Conservation (phyloP, 73 alveolate species). For the Stentor roeselii region DNA sequence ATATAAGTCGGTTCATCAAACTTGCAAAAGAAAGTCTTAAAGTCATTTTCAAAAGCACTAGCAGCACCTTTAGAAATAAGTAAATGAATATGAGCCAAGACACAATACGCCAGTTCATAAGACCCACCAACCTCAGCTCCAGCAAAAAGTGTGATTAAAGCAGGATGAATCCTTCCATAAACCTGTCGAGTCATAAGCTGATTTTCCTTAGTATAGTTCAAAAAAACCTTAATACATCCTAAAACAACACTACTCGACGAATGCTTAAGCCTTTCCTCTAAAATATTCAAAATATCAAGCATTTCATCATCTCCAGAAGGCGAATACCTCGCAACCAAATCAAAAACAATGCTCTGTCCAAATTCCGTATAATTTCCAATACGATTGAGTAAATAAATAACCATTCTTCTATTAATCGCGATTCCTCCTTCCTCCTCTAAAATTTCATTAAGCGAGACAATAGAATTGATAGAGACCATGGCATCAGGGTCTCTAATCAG, state of each 20-base stretch:
- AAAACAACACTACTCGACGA: constrained; percentile 91
- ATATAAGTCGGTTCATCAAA: constrained; percentile 96
- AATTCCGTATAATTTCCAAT: constrained; percentile 94
- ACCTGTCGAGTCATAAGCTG: constrained; percentile 81
- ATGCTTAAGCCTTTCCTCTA: constrained; percentile 94
- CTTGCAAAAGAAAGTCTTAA: constrained; percentile 92
- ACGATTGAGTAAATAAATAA: constrained; percentile 75
- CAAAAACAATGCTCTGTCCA: constrained; percentile 92
- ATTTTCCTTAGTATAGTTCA: constrained; percentile 90
- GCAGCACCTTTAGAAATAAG: constrained; percentile 82
- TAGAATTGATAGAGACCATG: constrained; percentile 87
- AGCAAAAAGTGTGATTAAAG: constrained; percentile 91
- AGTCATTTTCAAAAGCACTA: constrained; percentile 79
- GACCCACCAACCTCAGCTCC: constrained; percentile 88
- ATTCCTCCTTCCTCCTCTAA: constrained; percentile 97
- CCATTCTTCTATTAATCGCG: constrained; percentile 81
- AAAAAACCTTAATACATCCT: constrained; percentile 95
- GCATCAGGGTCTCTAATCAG: constrained; percentile 93
- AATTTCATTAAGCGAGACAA: constrained; percentile 90
- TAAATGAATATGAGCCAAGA: constrained; percentile 90
- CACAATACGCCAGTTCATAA: constrained; percentile 85
- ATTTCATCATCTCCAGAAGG: constrained; percentile 93
- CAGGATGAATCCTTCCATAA: constrained; percentile 86
- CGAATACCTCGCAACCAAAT: constrained; percentile 75
- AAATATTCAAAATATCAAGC: constrained; percentile 95